A percentile compares a stretch with the other conserved stretches of the same genome.
These are phyloP conservation scores for Litsea cubeba DNA, from an alignment of 164 flowering plant species.

Conservation along the genomic window DNA sequence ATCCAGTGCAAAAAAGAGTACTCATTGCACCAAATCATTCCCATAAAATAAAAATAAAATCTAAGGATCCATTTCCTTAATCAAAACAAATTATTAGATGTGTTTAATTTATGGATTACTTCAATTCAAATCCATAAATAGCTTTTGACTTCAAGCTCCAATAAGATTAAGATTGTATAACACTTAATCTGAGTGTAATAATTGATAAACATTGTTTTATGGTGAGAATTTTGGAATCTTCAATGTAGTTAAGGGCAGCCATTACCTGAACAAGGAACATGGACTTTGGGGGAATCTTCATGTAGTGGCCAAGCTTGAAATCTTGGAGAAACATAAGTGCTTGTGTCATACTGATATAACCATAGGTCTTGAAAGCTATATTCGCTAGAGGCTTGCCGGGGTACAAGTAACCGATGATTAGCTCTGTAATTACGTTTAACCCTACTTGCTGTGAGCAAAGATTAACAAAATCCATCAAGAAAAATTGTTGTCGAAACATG, in stretches of 20 bases:
- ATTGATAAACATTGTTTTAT: background rate
- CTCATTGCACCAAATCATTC: no score
- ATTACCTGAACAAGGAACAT: conserved; percentile 72
- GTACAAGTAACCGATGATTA: conserved; percentile 53
- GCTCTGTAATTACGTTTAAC: conserved; percentile 55
- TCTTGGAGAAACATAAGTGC: conserved; percentile 45
- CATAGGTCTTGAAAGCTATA: conserved; percentile 59
- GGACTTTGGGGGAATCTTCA: conserved; percentile 73
- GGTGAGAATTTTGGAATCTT: background rate
- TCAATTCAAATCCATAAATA: no score
- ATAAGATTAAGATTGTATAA: no score
- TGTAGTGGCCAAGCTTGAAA: conserved; percentile 73
- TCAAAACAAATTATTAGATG: no score
- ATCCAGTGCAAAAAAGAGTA: no score
- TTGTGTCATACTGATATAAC: conserved; percentile 46
- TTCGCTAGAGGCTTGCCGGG: conserved; percentile 66
- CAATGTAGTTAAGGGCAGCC: background rate
- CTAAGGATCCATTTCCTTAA: no score
- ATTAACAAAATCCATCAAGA: no score
- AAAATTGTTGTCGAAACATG: no score
- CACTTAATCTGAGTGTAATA: no score
- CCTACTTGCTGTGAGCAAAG: conserved; percentile 40
- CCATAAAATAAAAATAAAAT: no score
- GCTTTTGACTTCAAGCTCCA: no score
- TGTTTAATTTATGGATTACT: no score